Percentiles rank a stretch among this genome's conserved stretches.
Evolutionary conservation across 441 rosid genomes (phyloP).

Genomic region (Metrosideros polymorpha): DNA sequence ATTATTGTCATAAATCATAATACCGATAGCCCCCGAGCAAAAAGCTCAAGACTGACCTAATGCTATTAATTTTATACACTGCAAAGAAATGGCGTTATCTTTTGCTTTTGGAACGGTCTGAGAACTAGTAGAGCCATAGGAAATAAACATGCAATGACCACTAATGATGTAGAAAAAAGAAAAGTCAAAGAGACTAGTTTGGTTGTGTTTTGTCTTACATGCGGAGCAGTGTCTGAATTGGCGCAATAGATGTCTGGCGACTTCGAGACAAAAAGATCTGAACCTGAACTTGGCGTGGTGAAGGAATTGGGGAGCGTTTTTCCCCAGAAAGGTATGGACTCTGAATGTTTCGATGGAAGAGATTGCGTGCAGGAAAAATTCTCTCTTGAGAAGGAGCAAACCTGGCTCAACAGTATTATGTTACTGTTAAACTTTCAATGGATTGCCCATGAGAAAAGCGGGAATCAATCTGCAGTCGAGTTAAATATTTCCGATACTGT

Average conservation of each 20-base stretch:
- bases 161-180: fast-evolving
- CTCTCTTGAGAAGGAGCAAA: not conserved
- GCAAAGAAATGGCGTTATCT: not conserved
- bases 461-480: too few relatives aligned
- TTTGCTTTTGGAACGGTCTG: not conserved
- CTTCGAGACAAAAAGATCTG: not conserved
- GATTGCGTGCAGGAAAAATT: not conserved
- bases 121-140: not conserved
- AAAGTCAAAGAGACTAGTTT: too few relatives aligned
- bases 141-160: not conserved
- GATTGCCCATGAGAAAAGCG: not conserved
- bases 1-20: too few relatives aligned
- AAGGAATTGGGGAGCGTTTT: too few relatives aligned
- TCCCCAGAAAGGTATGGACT: too few relatives aligned
- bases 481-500: too few relatives aligned
- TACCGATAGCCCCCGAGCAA: too few relatives aligned
- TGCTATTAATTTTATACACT: not conserved
- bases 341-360: not conserved
- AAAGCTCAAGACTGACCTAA: too few relatives aligned
- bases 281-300: not conserved
- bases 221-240: not conserved
- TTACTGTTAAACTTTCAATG: not conserved
- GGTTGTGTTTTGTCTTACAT: not conserved
- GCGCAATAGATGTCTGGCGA: not conserved
- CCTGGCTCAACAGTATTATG: not conserved